Evolutionary conservation across 2,329 filamentous ascomycete genomes (phyloP), one percentile per base, ranked within the genome.

Genomic region (Cercospora canescens): DNA sequence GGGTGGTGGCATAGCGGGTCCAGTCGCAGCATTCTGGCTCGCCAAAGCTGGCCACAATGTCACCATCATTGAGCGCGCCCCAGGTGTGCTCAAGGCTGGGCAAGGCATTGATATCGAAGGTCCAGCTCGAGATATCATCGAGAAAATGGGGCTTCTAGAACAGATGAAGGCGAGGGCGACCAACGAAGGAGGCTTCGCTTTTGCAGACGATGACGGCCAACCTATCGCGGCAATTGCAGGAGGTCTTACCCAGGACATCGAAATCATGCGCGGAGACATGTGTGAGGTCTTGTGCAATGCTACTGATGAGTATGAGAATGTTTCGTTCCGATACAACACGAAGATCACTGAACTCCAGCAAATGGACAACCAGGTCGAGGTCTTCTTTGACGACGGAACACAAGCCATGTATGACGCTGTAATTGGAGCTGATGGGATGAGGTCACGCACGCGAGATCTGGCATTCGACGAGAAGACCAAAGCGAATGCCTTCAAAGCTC

Each of bases 211-310:
- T 55, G 26, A 67, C 7, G 67, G 68, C 24, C 63, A 67, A 21
- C 57, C 50, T 14, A 58, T 68, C 21, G 69, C 67, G 6, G 34
- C 39, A 4, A 55, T 63, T 34, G 50, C 34, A 21, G 57, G 65
- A 48, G 30, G 37, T 34, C 58, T 69, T n/a, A 72, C 70, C 8
- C 55, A 60, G 5, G 69, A 69, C 11, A 67, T 71, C 24, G 71
- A 74, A 61, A 68, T 71, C 39, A 69, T 87, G 80, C 77, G 85
- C 4, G 84, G 83, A 0, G 83, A 86, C 54, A 66, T 87, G 26
- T 81, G 79, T 14, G 71, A 70, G 1, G 69, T 87, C 2, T 64
- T 87, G 0, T 78, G 82, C 4, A 57, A 67, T 3, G 68, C 67
- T 6, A 65, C 69, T 8, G 69, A 73, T 48, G 7, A 41, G 59